Percentiles rank a stretch among this genome's conserved stretches.
These are phyloP conservation scores for Secale cereale DNA, from an alignment of 176 grass and related monocot species.

Conservation along the genomic window DNA sequence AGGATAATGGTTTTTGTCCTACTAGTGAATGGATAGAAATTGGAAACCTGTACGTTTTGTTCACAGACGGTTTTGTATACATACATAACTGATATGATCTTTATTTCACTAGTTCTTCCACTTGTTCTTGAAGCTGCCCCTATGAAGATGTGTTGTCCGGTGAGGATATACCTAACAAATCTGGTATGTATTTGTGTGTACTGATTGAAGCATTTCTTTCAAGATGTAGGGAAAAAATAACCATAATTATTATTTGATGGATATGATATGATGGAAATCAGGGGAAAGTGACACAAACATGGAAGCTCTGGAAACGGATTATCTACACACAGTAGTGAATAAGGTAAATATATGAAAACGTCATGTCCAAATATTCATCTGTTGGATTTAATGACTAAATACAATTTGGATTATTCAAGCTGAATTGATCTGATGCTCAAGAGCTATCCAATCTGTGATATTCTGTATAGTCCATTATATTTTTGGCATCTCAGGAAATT, in stretches of 20 bases:
- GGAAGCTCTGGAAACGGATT: not conserved
- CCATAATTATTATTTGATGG: not conserved
- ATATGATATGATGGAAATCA: not conserved
- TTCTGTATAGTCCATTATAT: too few relatives aligned
- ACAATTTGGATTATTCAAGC: too few relatives aligned
- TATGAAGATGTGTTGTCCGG: not conserved
- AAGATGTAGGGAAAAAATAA: not conserved
- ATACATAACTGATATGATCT: not conserved
- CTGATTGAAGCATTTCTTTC: not conserved
- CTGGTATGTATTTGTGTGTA: not conserved
- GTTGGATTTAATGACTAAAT: too few relatives aligned
- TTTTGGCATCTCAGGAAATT: too few relatives aligned
- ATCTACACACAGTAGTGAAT: not conserved
- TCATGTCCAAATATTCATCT: not conserved
- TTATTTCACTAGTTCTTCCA: not conserved
- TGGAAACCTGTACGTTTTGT: not conserved
- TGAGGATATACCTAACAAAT: not conserved
- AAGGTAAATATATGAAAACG: not conserved
- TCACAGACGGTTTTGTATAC: not conserved
- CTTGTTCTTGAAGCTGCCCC: not conserved
- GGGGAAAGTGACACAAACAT: not conserved
- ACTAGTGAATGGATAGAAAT: not conserved
- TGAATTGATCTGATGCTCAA: too few relatives aligned
- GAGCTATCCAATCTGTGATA: too few relatives aligned
- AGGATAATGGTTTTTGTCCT: slow-evolving; percentile 9